phyloP scores from a whole-genome alignment of 306 rosid genomes.

The Sicyos baderoa region DNA sequence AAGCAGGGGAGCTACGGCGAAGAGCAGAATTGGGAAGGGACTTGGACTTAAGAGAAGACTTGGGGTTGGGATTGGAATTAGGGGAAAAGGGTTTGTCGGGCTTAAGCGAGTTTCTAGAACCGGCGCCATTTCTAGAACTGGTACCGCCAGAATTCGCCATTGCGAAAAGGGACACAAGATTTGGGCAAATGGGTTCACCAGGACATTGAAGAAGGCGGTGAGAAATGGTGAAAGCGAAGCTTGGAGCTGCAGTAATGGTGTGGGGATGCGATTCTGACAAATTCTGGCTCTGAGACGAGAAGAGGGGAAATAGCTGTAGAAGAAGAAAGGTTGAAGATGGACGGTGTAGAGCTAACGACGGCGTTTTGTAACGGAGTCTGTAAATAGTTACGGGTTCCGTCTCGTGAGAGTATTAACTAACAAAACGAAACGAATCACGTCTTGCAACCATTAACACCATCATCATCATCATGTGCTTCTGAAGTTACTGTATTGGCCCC shows the following conservation, averaged over 20 bases:
- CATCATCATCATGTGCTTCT: not conserved
- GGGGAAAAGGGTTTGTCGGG: slow-evolving; percentile 42
- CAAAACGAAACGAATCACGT: slow-evolving; percentile 19
- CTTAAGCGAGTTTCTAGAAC: slow-evolving; percentile 50
- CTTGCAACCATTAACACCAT: not conserved
- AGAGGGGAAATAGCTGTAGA: not conserved
- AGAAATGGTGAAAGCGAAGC: slow-evolving; percentile 19
- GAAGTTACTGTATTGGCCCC: not conserved
- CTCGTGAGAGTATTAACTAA: slow-evolving; percentile 21
- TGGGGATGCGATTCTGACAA: slow-evolving; percentile 44
- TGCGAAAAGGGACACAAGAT: slow-evolving; percentile 5
- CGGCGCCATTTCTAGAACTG: slow-evolving; percentile 41
- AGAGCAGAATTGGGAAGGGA: slow-evolving; percentile 41
- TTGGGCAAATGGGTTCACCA: slow-evolving; percentile 11
- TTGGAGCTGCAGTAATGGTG: slow-evolving; percentile 30
- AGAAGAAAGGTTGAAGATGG: not conserved
- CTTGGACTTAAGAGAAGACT: slow-evolving; percentile 53
- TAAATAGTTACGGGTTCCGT: not conserved
- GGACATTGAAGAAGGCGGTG: slow-evolving; percentile 26
- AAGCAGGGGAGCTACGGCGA: slow-evolving; percentile 70
- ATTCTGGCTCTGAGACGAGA: slow-evolving; percentile 11
- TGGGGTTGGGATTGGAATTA: slow-evolving; percentile 48
- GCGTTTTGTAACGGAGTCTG: not conserved
- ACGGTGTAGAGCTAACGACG: not conserved
- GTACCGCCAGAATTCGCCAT: slow-evolving; percentile 64